Conservation (phyloP, 1,139 yeast species). For the Pichia sp. region DNA sequence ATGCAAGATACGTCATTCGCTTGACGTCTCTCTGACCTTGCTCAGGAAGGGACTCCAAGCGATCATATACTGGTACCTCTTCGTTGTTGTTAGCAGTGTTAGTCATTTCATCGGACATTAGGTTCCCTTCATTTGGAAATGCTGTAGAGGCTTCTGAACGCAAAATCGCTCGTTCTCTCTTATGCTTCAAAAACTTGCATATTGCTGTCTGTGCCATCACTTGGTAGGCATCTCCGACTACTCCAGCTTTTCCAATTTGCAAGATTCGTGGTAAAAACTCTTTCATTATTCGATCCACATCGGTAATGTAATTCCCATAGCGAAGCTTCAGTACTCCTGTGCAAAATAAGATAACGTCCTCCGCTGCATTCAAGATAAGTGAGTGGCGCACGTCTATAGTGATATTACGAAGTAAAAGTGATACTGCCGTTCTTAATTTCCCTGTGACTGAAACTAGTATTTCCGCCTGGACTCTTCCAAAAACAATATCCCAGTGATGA, state of each 20-base stretch:
- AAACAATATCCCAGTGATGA: slow-evolving; percentile 34
- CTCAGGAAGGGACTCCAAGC: too few species aligned
- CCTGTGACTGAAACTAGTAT: too few species aligned
- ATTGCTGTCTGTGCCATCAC: slow-evolving; percentile 28
- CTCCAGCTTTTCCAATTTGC: slow-evolving; percentile 30
- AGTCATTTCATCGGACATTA: too few species aligned
- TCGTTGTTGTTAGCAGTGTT: too few species aligned
- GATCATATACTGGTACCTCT: too few species aligned
- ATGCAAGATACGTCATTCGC: too few species aligned
- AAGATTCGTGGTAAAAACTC: slow-evolving; percentile 37
- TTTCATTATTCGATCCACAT: slow-evolving; percentile 32
- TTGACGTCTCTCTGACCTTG: too few species aligned
- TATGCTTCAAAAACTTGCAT: background rate
- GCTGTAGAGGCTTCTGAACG: too few species aligned
- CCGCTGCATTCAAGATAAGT: slow-evolving; percentile 32
- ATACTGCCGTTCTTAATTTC: slow-evolving; percentile 36
- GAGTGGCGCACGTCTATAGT: slow-evolving; percentile 38
- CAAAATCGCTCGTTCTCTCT: background rate
- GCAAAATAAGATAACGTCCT: slow-evolving; percentile 36
- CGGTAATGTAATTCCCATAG: slow-evolving; percentile 22
- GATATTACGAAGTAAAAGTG: slow-evolving; percentile 39
- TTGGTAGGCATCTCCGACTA: slow-evolving; percentile 34
- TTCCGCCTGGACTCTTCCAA: slow-evolving; percentile 39
- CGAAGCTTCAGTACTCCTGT: slow-evolving; percentile 33
- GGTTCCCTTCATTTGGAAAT: too few species aligned